Percentiles rank a stretch among this genome's conserved stretches.
Conservation (phyloP, 1,139 yeast genomes). For the Pichia sp. region DNA sequence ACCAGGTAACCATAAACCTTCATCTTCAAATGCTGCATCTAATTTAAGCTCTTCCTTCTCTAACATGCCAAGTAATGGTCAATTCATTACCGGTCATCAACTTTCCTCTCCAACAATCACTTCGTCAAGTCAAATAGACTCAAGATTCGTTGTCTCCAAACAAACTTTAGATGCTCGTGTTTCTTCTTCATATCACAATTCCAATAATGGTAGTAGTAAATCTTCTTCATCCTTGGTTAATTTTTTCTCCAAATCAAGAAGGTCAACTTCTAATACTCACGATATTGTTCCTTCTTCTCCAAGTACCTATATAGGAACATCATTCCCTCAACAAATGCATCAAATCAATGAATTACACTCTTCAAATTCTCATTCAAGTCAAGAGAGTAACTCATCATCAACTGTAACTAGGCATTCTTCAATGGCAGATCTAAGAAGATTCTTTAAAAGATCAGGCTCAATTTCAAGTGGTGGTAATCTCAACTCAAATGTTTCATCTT, state of each 20-base stretch:
- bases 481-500: constrained; percentile 15
- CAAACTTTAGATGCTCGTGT: constrained; percentile 51
- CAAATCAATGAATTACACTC: constrained; percentile 17
- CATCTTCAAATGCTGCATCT: constrained; percentile 8
- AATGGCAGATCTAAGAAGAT: constrained; percentile 70
- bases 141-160: constrained; percentile 65
- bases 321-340: constrained; percentile 6
- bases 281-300: constrained; percentile 24
- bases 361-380: constrained; percentile 23
- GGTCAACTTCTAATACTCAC: constrained; percentile 22
- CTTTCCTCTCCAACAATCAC: constrained; percentile 65
- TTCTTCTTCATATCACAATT: constrained; percentile 10
- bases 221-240: constrained; percentile 45
- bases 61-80: constrained; percentile 41
- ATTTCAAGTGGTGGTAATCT: constrained; percentile 7
- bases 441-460: constrained; percentile 45
- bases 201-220: constrained; percentile 11
- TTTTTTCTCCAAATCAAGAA: constrained; percentile 40
- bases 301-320: constrained; percentile 15
- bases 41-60: constrained; percentile 14
- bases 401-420: constrained; percentile 47
- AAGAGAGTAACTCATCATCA: constrained; percentile 10
- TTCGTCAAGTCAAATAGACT: constrained; percentile 42
- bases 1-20: constrained; percentile 46
- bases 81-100: constrained; percentile 50